A percentile compares a stretch with the other conserved stretches of the same genome.
Conservation (phyloP, 1,284 basidiomycete genomes). For the Rhodotorula sp. region DNA sequence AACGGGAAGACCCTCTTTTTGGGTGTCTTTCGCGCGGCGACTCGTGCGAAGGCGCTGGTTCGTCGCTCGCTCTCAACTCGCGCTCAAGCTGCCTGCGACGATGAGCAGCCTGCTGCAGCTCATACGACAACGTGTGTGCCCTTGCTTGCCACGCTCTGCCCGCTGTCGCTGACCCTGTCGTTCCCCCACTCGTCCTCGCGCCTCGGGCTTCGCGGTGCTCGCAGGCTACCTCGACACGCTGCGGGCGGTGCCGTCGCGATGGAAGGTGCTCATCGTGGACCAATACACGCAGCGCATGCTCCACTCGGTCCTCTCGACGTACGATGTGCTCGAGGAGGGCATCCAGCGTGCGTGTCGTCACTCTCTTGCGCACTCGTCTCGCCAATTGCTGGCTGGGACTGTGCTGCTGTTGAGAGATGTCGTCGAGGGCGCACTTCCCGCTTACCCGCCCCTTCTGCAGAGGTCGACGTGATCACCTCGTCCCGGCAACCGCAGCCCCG, state of each 20-base stretch:
- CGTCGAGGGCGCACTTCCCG: background rate
- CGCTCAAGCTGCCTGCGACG: background rate
- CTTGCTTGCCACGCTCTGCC: background rate
- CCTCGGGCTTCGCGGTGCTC: background rate
- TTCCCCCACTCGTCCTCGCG: background rate
- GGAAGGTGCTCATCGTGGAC: slow-evolving; percentile 98
- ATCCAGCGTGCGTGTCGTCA: slow-evolving; percentile 72
- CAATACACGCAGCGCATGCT: slow-evolving; percentile 84
- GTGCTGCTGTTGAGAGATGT: too few relatives aligned
- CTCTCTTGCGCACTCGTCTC: background rate
- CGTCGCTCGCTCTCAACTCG: background rate
- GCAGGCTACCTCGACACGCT: slow-evolving; percentile 46
- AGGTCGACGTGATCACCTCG: slow-evolving; percentile 55
- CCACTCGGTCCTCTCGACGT: slow-evolving; percentile 83
- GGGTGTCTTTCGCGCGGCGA: too few relatives aligned
- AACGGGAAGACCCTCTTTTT: background rate
- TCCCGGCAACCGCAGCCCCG: slow-evolving; percentile 70
- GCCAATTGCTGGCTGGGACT: background rate
- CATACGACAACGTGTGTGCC: slow-evolving; percentile 4
- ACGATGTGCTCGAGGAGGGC: slow-evolving; percentile 89
- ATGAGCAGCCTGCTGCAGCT: slow-evolving; percentile 12
- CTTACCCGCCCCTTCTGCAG: slow-evolving; percentile 38
- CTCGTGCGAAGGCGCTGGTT: too few relatives aligned
- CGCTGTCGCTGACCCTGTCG: background rate
- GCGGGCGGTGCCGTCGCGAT: slow-evolving; percentile 53